Evolutionary conservation across 257 asterid species (phyloP).

Genomic region (Solanum verrucosum): DNA sequence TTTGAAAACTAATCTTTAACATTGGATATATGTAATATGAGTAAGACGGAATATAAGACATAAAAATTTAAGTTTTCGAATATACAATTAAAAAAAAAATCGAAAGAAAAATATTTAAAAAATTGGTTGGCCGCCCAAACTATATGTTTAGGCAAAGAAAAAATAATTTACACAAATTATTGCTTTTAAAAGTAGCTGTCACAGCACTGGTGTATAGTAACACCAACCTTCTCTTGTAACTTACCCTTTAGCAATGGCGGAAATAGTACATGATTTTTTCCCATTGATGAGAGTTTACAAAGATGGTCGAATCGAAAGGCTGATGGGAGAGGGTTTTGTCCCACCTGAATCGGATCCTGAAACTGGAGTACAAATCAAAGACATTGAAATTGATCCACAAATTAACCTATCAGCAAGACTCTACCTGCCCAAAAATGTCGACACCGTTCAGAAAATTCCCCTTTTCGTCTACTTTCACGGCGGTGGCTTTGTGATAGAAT

Average conservation of each 20-base stretch:
- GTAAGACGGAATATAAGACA: background rate
- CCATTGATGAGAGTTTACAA: constrained; percentile 18
- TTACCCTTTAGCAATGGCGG: constrained; percentile 8
- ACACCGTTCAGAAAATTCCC: constrained; percentile 27
- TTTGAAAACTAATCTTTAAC: background rate
- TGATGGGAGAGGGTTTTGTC: background rate
- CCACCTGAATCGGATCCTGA: constrained; percentile 27
- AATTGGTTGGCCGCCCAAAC: no score
- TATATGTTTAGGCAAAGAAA: no score
- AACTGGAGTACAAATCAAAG: constrained; percentile 42
- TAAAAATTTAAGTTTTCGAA: no score
- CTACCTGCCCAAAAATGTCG: constrained; percentile 18
- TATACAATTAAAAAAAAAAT: no score
- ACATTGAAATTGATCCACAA: constrained; percentile 20
- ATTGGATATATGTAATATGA: background rate
- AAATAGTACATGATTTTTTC: constrained; percentile 24
- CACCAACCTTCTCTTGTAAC: background rate
- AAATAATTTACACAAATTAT: no score
- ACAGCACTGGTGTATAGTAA: background rate
- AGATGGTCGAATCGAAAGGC: constrained; percentile 35
- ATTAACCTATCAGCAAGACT: constrained; percentile 29
- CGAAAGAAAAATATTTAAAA: background rate
- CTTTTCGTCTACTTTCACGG: constrained; percentile 52
- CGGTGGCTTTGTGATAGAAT: constrained; percentile 33
- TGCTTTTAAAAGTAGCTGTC: background rate